phyloP scores from a whole-genome alignment of 2,329 filamentous ascomycete species.

The Grosmannia clavigera region DNA sequence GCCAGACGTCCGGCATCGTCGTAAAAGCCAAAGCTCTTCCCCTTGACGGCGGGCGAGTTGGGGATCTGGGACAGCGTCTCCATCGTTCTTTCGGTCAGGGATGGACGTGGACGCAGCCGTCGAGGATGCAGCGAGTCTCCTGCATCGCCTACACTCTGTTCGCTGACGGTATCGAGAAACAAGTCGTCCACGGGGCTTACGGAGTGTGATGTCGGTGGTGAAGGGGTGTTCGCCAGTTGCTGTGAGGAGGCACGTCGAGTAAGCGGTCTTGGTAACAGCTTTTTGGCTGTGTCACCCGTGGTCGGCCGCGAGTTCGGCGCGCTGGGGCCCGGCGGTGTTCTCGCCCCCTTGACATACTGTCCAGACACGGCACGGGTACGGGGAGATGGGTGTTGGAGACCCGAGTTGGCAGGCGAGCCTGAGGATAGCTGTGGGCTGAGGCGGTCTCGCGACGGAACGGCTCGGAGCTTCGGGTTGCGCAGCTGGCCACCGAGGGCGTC shows the following conservation, averaged over 20 bases:
- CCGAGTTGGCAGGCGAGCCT: neutral
- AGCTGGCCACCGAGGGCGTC: constrained; percentile 17
- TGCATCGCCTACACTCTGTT: neutral
- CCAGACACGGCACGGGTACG: constrained; percentile 12
- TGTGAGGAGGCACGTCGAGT: constrained; percentile 8
- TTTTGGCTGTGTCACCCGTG: neutral
- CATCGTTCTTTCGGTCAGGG: constrained; percentile 72
- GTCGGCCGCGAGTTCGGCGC: neutral
- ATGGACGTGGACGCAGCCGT: constrained; percentile 31
- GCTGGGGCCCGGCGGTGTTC: neutral
- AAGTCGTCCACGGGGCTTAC: neutral
- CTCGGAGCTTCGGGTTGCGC: constrained; percentile 27
- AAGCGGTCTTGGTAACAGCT: constrained; percentile 6
- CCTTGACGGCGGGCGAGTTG: constrained; percentile 58
- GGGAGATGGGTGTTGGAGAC: constrained; percentile 6
- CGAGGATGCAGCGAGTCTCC: neutral
- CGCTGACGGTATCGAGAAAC: constrained; percentile 1
- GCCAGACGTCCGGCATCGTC: constrained; percentile 43
- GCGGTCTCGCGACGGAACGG: constrained; percentile 27
- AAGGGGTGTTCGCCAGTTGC: constrained; percentile 1
- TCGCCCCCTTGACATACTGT: constrained; percentile 6
- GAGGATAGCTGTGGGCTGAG: constrained; percentile 14
- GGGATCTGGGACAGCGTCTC: constrained; percentile 72
- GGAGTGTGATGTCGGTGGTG: constrained; percentile 7
- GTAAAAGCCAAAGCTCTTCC: constrained; percentile 62